A percentile compares a stretch with the other conserved stretches of the same genome.
Conservation (phyloP, 805 yeast species). For the Tetrapisispora arboricola region DNA sequence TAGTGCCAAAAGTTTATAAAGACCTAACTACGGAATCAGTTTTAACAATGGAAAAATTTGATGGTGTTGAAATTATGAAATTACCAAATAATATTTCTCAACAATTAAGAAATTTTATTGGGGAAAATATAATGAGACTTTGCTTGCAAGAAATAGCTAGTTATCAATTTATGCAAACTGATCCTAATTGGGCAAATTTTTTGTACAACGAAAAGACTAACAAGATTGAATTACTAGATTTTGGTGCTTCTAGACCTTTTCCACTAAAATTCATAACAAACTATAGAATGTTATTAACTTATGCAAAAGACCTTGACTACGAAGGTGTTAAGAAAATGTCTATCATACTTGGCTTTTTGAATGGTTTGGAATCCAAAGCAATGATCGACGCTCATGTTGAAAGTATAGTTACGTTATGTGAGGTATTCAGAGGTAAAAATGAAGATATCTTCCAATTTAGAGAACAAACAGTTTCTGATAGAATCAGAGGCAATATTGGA, state of each 20-base stretch:
- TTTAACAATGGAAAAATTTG: slow-evolving; percentile 81
- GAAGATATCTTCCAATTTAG: slow-evolving; percentile 53
- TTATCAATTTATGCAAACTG: slow-evolving; percentile 93
- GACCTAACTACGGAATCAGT: slow-evolving; percentile 73
- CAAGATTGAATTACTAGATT: slow-evolving; percentile 79
- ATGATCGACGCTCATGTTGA: slow-evolving; percentile 92
- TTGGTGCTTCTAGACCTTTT: slow-evolving; percentile 88
- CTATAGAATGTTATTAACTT: slow-evolving; percentile 63
- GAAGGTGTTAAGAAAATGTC: slow-evolving; percentile 55
- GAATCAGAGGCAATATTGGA: slow-evolving; percentile 80
- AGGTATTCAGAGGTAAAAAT: slow-evolving; percentile 61
- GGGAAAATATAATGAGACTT: slow-evolving; percentile 74
- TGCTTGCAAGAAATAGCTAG: slow-evolving; percentile 77
- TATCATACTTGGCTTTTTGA: slow-evolving; percentile 69
- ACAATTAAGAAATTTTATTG: slow-evolving; percentile 67
- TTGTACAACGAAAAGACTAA: slow-evolving; percentile 62
- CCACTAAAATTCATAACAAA: slow-evolving; percentile 53
- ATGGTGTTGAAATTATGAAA: slow-evolving; percentile 73
- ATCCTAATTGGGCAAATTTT: slow-evolving; percentile 98
- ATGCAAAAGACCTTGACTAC: slow-evolving; percentile 63
- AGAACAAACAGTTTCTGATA: slow-evolving; percentile 83
- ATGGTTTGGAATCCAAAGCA: slow-evolving; percentile 78
- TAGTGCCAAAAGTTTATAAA: slow-evolving; percentile 72
- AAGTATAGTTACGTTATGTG: slow-evolving; percentile 82
- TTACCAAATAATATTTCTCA: slow-evolving; percentile 53